Evolutionary conservation across 345 rosid genomes (phyloP).

Genomic region (Arabis hirsuta): DNA sequence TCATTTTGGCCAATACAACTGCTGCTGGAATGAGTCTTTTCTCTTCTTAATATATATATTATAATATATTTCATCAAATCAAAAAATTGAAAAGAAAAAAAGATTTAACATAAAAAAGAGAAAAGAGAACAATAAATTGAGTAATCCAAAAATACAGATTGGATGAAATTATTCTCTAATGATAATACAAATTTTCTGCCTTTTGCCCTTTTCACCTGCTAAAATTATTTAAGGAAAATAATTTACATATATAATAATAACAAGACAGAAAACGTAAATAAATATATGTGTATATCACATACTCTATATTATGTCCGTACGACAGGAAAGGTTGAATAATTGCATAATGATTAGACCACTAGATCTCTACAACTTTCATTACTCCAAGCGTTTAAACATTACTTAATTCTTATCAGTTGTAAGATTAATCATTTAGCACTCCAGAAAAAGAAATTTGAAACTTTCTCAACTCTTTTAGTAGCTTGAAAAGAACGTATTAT

Average conservation of each 20-base stretch:
- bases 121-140: slow-evolving; percentile 18
- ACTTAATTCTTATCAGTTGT: neutral
- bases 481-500: too few species aligned
- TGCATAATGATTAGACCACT: slow-evolving; percentile 32
- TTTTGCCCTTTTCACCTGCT: slow-evolving; percentile 44
- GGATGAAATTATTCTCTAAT: slow-evolving; percentile 38
- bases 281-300: neutral
- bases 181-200: slow-evolving; percentile 31
- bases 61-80: too few species aligned
- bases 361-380: slow-evolving; percentile 34
- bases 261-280: neutral
- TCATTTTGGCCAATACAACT: too few species aligned
- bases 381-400: neutral
- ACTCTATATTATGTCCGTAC: slow-evolving; percentile 15
- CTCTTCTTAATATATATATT: too few species aligned
- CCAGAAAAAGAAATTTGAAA: neutral
- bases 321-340: slow-evolving; percentile 24
- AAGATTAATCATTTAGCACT: slow-evolving; percentile 23
- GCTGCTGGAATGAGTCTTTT: too few species aligned
- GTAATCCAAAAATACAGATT: slow-evolving; percentile 44
- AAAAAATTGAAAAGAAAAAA: neutral
- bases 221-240: neutral
- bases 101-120: neutral
- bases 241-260: neutral
- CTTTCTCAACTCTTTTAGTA: too few species aligned